Conservation (phyloP, 768 basidiomycete species). For the Tylopilus intermedius region DNA sequence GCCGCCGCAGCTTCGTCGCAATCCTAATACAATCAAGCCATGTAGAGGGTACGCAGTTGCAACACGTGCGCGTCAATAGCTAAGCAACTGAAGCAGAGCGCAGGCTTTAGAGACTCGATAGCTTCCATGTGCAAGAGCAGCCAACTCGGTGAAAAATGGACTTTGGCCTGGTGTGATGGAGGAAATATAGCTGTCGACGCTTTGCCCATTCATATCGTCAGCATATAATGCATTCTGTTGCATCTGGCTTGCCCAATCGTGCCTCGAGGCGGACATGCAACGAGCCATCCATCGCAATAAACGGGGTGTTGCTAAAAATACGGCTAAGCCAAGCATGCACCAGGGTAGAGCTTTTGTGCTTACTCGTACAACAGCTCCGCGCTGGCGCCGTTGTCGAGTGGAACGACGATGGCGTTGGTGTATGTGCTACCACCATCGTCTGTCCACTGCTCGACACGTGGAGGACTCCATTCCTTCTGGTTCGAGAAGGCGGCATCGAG, state of each 20-base stretch:
- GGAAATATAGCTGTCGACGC: neutral
- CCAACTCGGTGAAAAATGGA: neutral
- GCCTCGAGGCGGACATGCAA: constrained; percentile 46
- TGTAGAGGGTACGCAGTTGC: constrained; percentile 4
- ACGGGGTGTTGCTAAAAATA: constrained; percentile 38
- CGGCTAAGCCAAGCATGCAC: neutral
- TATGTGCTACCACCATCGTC: constrained; percentile 2
- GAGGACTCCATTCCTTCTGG: constrained; percentile 8
- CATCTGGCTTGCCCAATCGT: constrained; percentile 33
- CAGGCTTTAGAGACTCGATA: neutral
- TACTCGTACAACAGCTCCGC: constrained; percentile 51
- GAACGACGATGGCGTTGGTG: constrained; percentile 32
- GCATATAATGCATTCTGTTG: constrained; percentile 30
- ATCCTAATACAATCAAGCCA: neutral
- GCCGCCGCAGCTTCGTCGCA: constrained; percentile 1
- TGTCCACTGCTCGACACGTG: constrained; percentile 10
- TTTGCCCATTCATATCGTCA: neutral
- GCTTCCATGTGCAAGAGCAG: neutral
- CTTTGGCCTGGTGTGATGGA: neutral
- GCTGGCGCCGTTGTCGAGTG: constrained; percentile 38
- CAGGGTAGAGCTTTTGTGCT: constrained; percentile 20
- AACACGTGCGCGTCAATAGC: neutral
- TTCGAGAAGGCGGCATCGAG: constrained; percentile 2
- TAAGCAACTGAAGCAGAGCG: neutral
- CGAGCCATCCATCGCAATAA: constrained; percentile 42